phyloP scores from a whole-genome alignment of 78 protist species.

The Speleostelium caveatum region DNA sequence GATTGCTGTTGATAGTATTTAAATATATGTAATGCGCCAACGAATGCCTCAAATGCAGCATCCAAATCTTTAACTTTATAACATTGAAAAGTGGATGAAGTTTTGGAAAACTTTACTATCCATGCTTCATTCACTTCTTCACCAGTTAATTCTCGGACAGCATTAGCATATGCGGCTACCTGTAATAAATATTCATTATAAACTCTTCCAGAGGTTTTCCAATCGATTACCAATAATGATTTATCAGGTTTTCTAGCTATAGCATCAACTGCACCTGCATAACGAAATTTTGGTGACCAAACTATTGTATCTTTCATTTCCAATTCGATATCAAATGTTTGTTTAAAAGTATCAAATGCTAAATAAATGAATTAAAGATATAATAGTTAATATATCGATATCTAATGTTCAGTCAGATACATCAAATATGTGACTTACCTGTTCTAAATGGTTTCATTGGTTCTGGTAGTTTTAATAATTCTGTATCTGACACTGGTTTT shows the following conservation, averaged over 20 bases:
- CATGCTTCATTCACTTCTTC: constrained; percentile 45
- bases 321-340: too few species aligned
- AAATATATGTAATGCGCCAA: constrained; percentile 9
- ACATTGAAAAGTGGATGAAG: neutral
- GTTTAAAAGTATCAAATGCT: too few species aligned
- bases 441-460: too few species aligned
- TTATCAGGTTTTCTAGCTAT: constrained; percentile 36
- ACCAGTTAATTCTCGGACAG: constrained; percentile 52
- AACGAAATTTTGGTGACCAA: neutral
- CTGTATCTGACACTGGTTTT: too few species aligned
- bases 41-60: constrained; percentile 5
- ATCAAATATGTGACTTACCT: too few species aligned
- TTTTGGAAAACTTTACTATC: constrained; percentile 37
- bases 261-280: constrained; percentile 72
- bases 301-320: constrained; percentile 26
- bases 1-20: too few species aligned
- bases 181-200: constrained; percentile 23
- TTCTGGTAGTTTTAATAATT: too few species aligned
- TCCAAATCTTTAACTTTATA: constrained; percentile 16
- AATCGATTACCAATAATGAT: constrained; percentile 22
- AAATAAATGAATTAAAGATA: too few species aligned
- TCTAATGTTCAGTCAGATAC: too few species aligned
- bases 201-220: constrained; percentile 18
- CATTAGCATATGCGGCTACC: constrained; percentile 54
- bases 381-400: too few species aligned